These are phyloP conservation scores for Penicillium sp. DNA, from an alignment of 2,329 filamentous ascomycete species.

Conservation along the genomic window DNA sequence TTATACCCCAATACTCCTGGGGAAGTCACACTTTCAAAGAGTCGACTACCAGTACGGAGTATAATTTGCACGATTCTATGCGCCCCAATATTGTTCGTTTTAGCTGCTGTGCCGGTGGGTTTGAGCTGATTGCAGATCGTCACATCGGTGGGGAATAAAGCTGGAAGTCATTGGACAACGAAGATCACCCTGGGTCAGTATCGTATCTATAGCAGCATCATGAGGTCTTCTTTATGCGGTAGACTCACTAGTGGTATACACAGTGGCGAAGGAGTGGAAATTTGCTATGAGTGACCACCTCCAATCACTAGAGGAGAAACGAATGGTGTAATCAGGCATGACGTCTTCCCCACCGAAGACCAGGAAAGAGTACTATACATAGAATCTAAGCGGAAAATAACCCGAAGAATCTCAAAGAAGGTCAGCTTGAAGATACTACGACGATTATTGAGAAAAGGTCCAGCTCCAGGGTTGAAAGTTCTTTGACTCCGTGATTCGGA, in stretches of 20 bases:
- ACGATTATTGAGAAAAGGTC: no score
- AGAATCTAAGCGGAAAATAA: no score
- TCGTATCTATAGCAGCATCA: neutral
- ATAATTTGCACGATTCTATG: constrained; percentile 12
- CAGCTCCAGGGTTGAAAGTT: no score
- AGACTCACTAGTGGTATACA: constrained; percentile 5
- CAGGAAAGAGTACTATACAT: no score
- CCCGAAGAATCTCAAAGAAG: no score
- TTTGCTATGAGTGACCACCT: constrained; percentile 10
- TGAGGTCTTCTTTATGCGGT: neutral
- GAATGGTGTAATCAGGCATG: neutral
- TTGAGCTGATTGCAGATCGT: neutral
- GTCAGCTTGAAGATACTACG: no score
- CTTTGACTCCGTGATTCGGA: neutral
- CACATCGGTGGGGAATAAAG: neutral
- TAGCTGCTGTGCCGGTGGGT: constrained; percentile 4
- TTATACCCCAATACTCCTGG: constrained; percentile 19
- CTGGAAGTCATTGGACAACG: neutral
- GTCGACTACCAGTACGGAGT: constrained; percentile 8
- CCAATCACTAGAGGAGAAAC: neutral
- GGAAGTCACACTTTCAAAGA: constrained; percentile 5
- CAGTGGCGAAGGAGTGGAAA: constrained; percentile 9
- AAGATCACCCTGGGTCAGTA: neutral
- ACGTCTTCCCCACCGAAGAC: no score
- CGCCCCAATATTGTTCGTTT: constrained; percentile 8